phyloP scores from a whole-genome alignment of 148 eudicot genomes.

The Cornus kousa region DNA sequence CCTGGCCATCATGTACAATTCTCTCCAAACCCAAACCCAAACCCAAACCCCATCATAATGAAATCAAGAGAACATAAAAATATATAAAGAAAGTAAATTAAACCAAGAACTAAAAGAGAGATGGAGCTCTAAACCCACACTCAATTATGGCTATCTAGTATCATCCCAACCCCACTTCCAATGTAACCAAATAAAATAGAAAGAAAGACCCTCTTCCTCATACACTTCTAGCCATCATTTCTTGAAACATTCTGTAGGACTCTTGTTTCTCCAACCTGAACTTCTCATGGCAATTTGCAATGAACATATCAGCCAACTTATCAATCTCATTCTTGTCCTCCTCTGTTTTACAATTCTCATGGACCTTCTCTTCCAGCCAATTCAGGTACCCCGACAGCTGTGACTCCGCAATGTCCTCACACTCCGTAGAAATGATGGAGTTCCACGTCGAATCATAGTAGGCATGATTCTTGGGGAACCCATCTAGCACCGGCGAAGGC shows the following conservation, averaged over 20 bases:
- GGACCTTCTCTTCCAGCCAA: constrained; percentile 78
- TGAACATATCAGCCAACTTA: constrained; percentile 83
- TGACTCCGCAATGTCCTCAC: constrained; percentile 15
- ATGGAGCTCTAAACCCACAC: too few relatives aligned
- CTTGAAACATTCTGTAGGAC: constrained; percentile 89
- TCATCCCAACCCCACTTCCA: too few relatives aligned
- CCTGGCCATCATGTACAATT: constrained; percentile 43
- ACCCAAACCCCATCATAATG: constrained; percentile 9
- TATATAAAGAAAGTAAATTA: too few relatives aligned
- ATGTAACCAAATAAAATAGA: neutral
- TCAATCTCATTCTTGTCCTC: constrained; percentile 65
- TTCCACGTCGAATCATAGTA: constrained; percentile 86
- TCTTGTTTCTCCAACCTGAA: constrained; percentile 91
- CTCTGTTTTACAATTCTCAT: constrained; percentile 11
- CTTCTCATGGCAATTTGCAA: constrained; percentile 88
- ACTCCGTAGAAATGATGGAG: constrained; percentile 32
- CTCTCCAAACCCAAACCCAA: constrained; percentile 26
- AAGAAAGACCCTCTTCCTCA: constrained; percentile 14
- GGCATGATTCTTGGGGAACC: constrained; percentile 13
- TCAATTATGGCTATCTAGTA: too few relatives aligned
- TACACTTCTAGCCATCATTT: constrained; percentile 90
- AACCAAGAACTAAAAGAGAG: too few relatives aligned
- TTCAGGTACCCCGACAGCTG: constrained; percentile 83
- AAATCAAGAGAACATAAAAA: neutral
- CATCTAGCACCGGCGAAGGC: constrained; percentile 34